Conservation (phyloP, 1,139 yeast genomes). For the Suhomyces panamericanus region DNA sequence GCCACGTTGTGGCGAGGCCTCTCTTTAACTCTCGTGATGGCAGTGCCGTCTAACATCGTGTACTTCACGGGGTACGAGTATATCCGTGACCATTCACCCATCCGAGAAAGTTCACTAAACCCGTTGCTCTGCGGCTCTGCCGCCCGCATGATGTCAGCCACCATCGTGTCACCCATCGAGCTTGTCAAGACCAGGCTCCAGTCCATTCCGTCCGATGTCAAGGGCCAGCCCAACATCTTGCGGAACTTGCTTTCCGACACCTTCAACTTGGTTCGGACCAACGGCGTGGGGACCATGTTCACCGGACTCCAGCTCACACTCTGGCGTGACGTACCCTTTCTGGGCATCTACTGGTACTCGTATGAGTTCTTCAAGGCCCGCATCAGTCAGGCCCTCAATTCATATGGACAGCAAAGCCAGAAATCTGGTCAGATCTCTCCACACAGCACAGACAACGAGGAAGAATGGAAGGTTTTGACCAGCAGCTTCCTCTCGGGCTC, state of each 20-base stretch:
- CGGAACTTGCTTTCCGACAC: slow-evolving; percentile 58
- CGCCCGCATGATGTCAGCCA: slow-evolving; percentile 83
- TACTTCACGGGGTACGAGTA: slow-evolving; percentile 94
- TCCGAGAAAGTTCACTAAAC: slow-evolving; percentile 52
- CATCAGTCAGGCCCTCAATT: slow-evolving; percentile 26
- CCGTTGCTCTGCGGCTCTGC: slow-evolving; percentile 85
- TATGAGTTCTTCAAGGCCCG: slow-evolving; percentile 54
- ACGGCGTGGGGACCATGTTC: slow-evolving; percentile 71
- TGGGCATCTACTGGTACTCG: slow-evolving; percentile 92
- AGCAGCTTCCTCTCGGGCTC: slow-evolving; percentile 86
- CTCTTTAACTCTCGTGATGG: slow-evolving; percentile 80
- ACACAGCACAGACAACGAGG: slow-evolving; percentile 24
- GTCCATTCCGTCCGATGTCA: slow-evolving; percentile 59
- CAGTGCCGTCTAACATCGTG: slow-evolving; percentile 89
- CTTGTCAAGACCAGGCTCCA: slow-evolving; percentile 85
- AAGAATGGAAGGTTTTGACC: slow-evolving; percentile 57
- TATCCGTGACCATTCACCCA: slow-evolving; percentile 71
- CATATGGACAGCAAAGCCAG: slow-evolving; percentile 21
- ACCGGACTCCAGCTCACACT: slow-evolving; percentile 84
- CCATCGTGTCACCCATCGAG: slow-evolving; percentile 85
- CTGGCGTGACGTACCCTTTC: slow-evolving; percentile 97
- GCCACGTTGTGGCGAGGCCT: slow-evolving; percentile 87
- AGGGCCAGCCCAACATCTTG: slow-evolving; percentile 35
- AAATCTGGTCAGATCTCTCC: no score
- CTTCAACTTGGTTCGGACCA: slow-evolving; percentile 46